These are phyloP conservation scores for Xylaria sp. DNA, from an alignment of 2,329 filamentous ascomycete species.

Conservation along the genomic window DNA sequence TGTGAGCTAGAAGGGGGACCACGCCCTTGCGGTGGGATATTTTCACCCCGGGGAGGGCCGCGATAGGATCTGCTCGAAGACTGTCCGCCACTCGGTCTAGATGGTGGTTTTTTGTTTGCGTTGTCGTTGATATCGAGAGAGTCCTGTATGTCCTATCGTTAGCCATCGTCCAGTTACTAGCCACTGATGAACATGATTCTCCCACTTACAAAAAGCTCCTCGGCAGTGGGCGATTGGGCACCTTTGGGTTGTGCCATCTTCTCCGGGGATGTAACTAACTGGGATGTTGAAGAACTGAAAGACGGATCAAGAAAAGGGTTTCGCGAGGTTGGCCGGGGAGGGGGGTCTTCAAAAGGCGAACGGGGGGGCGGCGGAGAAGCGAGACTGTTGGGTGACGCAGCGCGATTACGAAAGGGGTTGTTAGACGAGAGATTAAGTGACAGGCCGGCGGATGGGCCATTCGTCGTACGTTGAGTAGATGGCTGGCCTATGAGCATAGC, in stretches of 20 bases:
- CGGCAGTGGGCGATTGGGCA: slow-evolving; percentile 65
- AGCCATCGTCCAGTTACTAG: slow-evolving; percentile 43
- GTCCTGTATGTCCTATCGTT: slow-evolving; percentile 65
- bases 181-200: background rate
- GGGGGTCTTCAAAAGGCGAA: slow-evolving; percentile 71
- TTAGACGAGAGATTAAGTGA: slow-evolving; percentile 80
- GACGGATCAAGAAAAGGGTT: slow-evolving; percentile 78
- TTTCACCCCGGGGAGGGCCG: slow-evolving; percentile 59
- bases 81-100: slow-evolving; percentile 47
- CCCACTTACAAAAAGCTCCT: slow-evolving; percentile 80
- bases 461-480: slow-evolving; percentile 52
- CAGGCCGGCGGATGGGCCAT: slow-evolving; percentile 58
- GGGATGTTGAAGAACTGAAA: slow-evolving; percentile 42
- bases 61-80: slow-evolving; percentile 54
- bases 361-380: slow-evolving; percentile 55
- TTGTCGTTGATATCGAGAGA: slow-evolving; percentile 57
- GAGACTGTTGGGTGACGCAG: slow-evolving; percentile 65
- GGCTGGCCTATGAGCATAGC: slow-evolving; percentile 53
- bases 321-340: slow-evolving; percentile 72
- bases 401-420: slow-evolving; percentile 83
- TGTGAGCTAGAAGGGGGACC: slow-evolving; percentile 61
- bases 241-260: slow-evolving; percentile 63
- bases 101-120: slow-evolving; percentile 50
- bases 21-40: slow-evolving; percentile 60
- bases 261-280: slow-evolving; percentile 55